Evolutionary conservation across 73 alveolate genomes (phyloP), one percentile per base, ranked within the genome.

Genomic region (Tetrahymena malaccensis): DNA sequence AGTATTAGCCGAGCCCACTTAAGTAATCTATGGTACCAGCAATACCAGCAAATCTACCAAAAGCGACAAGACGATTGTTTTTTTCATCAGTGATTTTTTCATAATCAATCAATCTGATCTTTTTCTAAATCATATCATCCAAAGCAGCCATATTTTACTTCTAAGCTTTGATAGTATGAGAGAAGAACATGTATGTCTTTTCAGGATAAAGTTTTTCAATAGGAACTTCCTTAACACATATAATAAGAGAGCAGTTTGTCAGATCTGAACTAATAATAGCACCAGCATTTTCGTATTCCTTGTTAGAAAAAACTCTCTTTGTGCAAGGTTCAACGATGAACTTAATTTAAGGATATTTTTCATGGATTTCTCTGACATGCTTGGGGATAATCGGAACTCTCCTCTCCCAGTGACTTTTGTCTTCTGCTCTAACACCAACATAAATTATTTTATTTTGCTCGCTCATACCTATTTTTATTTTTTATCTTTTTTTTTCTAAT

Each of bases 171-270:
- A 97, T 97, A 21, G 99, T 97, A 94, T 97, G 99, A 37, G 99
- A 96, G 96, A 98, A 98, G 96, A 96, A 97, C 89, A 98, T 40
- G 94, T 96, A 97, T 34, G 99, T 98, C 96, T 97, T 98, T 27
- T 94, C 85, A 9, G 97, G 97, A 6, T 96, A 34, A 17, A 98
- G 94, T 83, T 95, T 70, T 7, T 96, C 97, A 55, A 96, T 93
- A 8, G 98, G 98, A 11, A 98, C 98, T 94, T 96, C 99, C 96
- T 98, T 98, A 43, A 98, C 98, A 27, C 99, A 98, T 31, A 97
- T 96, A 35, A 98, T 97, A 44, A 96, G 94, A 85, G 95, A 95
- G 96, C 98, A 98, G 93, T 94, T 96, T 22, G 97, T 16, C 37
- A 98, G 94, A 83, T 98, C 99, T 85, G 97, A 99, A 34, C 94